A percentile compares a stretch with the other conserved stretches of the same genome.
Evolutionary conservation across 2,329 filamentous ascomycete genomes (phyloP).

Genomic region (Rhexocercosporidium sp.): DNA sequence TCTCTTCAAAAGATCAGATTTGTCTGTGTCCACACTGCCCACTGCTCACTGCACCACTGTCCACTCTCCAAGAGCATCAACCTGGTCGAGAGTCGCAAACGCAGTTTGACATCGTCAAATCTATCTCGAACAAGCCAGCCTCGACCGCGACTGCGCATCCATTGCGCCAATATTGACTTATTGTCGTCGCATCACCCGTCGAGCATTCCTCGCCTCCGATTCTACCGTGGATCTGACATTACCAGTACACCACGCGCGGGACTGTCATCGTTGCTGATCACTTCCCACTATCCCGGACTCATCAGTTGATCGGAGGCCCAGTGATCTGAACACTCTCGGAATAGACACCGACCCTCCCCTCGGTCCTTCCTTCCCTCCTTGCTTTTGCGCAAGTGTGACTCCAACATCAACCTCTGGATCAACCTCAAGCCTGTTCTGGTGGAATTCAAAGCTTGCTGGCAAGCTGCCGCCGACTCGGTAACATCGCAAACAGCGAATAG

Average conservation of each 20-base stretch:
- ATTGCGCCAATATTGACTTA: constrained; percentile 29
- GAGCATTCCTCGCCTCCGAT: constrained; percentile 27
- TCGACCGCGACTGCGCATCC: constrained; percentile 29
- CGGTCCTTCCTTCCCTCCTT: constrained; percentile 13
- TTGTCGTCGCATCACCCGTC: constrained; percentile 21
- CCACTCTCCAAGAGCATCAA: constrained; percentile 25
- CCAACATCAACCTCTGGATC: constrained; percentile 15
- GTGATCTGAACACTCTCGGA: constrained; percentile 18
- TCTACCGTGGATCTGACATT: not conserved
- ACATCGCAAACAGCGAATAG: constrained; percentile 21
- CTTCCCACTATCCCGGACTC: constrained; percentile 9
- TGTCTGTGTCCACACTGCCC: constrained; percentile 22
- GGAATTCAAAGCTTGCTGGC: constrained; percentile 37
- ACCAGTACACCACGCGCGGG: not conserved
- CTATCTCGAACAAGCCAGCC: constrained; percentile 21
- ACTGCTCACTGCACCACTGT: not conserved
- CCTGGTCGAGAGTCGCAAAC: constrained; percentile 27
- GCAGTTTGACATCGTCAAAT: constrained; percentile 25
- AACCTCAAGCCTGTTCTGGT: too few species aligned
- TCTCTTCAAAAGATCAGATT: constrained; percentile 36
- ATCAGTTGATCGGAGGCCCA: constrained; percentile 17
- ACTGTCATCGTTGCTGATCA: constrained; percentile 16
- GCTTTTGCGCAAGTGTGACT: constrained; percentile 25
- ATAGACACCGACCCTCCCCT: constrained; percentile 17
- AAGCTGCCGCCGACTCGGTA: constrained; percentile 34